phyloP scores from a whole-genome alignment of 768 basidiomycete genomes.

The Fibroporia radiculosa region DNA sequence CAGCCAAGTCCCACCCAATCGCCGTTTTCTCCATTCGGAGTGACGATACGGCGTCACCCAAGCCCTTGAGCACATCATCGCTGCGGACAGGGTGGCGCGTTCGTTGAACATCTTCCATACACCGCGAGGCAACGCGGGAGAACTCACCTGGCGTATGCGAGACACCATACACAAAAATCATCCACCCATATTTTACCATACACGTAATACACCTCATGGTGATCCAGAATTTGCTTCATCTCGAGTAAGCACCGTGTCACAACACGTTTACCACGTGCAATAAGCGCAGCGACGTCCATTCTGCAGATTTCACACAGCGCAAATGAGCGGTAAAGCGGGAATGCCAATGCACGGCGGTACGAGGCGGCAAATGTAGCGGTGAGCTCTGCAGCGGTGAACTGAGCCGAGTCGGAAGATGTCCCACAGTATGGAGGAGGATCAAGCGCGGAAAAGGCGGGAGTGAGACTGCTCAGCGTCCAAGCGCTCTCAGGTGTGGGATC shows the following conservation, averaged over 20 bases:
- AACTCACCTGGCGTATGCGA: slow-evolving; percentile 61
- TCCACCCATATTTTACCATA: slow-evolving; percentile 84
- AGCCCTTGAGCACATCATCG: slow-evolving; percentile 41
- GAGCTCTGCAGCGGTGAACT: slow-evolving; percentile 39
- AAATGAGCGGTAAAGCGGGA: slow-evolving; percentile 78
- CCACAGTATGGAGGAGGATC: slow-evolving; percentile 52
- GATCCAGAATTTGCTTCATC: slow-evolving; percentile 67
- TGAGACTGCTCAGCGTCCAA: slow-evolving; percentile 73
- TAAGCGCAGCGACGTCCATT: slow-evolving; percentile 49
- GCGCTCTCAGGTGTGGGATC: slow-evolving; percentile 86
- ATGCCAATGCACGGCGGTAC: slow-evolving; percentile 68
- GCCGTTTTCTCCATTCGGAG: slow-evolving; percentile 41
- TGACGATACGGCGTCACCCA: slow-evolving; percentile 36
- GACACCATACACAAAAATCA: slow-evolving; percentile 79
- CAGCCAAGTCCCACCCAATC: slow-evolving; percentile 67
- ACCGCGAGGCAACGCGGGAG: background rate
- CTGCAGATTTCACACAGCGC: slow-evolving; percentile 62
- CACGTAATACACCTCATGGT: slow-evolving; percentile 82
- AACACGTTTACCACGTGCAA: slow-evolving; percentile 53
- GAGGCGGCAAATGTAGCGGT: slow-evolving; percentile 45
- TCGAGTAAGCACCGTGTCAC: slow-evolving; percentile 62
- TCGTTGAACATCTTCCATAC: background rate
- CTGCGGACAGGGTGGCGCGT: slow-evolving; percentile 26
- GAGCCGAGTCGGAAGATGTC: background rate
- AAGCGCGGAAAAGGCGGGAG: slow-evolving; percentile 76